phyloP scores from a whole-genome alignment of 2,329 filamentous ascomycete genomes.

The Colletotrichum euphorbiae region DNA sequence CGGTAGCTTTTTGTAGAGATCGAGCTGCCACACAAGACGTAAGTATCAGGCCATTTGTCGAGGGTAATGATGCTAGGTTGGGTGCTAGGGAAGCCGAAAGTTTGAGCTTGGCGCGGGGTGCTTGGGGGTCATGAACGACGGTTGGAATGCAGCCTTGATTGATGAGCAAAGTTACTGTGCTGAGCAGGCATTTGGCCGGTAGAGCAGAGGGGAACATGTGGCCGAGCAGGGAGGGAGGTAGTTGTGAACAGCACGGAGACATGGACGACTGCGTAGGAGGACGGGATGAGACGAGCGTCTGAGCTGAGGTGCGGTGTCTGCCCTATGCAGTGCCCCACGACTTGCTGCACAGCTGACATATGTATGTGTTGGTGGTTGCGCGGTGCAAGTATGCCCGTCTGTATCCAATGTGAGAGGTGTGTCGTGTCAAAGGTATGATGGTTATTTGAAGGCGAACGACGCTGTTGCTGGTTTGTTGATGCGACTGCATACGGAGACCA shows the following conservation, averaged over 20 bases:
- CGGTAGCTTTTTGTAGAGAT: conserved; percentile 32
- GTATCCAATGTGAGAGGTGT: neutral
- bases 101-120: conserved; percentile 25
- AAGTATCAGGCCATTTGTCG: conserved; percentile 30
- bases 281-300: conserved; percentile 27
- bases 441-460: neutral
- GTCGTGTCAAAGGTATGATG: neutral
- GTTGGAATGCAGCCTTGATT: conserved; percentile 17
- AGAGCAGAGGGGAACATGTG: conserved; percentile 29
- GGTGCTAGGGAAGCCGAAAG: conserved; percentile 18
- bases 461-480: neutral
- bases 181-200: neutral
- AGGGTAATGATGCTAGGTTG: conserved; percentile 17
- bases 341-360: conserved; percentile 28
- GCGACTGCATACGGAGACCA: neutral
- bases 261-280: neutral
- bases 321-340: conserved; percentile 19
- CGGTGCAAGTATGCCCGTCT: conserved; percentile 2
- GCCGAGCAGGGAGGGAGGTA: conserved; percentile 20
- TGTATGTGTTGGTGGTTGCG: conserved; percentile 11
- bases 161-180: conserved; percentile 36
- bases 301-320: conserved; percentile 24
- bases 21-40: conserved; percentile 36
- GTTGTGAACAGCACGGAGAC: neutral
- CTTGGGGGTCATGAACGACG: conserved; percentile 30